Percentiles rank a stretch among this genome's conserved stretches.
Evolutionary conservation across 169 alveolate species (phyloP).

Genomic region (Plasmodium inui): DNA sequence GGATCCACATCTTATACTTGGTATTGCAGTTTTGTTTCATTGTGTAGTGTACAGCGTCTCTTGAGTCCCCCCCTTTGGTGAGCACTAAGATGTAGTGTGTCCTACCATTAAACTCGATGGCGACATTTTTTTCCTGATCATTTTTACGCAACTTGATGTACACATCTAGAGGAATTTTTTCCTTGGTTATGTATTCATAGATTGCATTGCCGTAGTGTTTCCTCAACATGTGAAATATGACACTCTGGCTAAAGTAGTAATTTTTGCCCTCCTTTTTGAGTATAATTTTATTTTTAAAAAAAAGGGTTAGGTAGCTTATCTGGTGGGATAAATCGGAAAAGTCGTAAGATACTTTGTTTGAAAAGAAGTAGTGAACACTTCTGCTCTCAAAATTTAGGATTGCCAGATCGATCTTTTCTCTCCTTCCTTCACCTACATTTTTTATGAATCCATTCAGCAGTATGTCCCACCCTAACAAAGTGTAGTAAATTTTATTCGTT

Average conservation of each 20-base stretch:
- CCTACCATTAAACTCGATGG: slow-evolving; percentile 65
- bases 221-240: slow-evolving; percentile 21
- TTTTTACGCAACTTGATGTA: background rate
- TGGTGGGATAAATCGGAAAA: background rate
- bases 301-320: slow-evolving; percentile 2
- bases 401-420: slow-evolving; percentile 5
- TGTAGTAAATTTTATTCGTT: slow-evolving; percentile 45
- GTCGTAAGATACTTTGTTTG: background rate
- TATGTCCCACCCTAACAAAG: slow-evolving; percentile 67
- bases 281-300: slow-evolving; percentile 21
- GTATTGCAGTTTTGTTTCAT: slow-evolving; percentile 53
- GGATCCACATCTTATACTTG: slow-evolving; percentile 45
- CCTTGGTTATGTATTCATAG: slow-evolving; percentile 37
- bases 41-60: background rate
- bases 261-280: slow-evolving; percentile 12
- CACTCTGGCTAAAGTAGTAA: slow-evolving; percentile 18
- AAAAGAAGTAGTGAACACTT: slow-evolving; percentile 2
- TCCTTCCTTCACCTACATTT: background rate
- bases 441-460: slow-evolving; percentile 10
- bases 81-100: slow-evolving; percentile 55
- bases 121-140: slow-evolving; percentile 15
- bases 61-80: background rate
- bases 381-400: slow-evolving; percentile 13
- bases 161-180: slow-evolving; percentile 34
- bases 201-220: background rate